Conservation (phyloP, 148 eudicot species). For the Salicornia ramosissima region DNA sequence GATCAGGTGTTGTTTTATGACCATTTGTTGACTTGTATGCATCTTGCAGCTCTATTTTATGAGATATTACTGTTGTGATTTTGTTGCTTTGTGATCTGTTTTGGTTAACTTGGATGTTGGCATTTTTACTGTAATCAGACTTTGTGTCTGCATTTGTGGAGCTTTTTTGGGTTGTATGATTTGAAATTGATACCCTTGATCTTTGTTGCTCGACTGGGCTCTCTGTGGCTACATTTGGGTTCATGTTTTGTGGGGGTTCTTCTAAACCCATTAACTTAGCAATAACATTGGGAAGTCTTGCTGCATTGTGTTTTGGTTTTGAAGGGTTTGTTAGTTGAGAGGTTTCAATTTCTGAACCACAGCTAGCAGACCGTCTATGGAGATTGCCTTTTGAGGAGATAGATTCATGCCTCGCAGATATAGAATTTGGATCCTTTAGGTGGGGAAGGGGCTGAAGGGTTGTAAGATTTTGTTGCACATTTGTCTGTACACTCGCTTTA, state of each 20-base stretch:
- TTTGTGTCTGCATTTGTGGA: constrained; percentile 24
- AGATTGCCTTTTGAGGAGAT: constrained; percentile 18
- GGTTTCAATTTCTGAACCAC: constrained; percentile 32
- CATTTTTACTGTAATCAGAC: constrained; percentile 15
- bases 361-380: constrained; percentile 47
- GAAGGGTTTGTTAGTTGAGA: constrained; percentile 26
- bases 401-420: constrained; percentile 23
- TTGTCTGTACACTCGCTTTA: constrained; percentile 20
- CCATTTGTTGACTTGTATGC: constrained; percentile 2
- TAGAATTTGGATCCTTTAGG: constrained; percentile 7
- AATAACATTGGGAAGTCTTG: constrained; percentile 62
- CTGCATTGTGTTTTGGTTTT: constrained; percentile 33
- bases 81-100: constrained; percentile 31
- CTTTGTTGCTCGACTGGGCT: constrained; percentile 30
- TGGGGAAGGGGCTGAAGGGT: constrained; percentile 30
- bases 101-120: constrained; percentile 9
- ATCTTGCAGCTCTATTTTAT: constrained; percentile 20
- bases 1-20: constrained; percentile 13
- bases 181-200: constrained; percentile 24
- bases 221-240: constrained; percentile 19
- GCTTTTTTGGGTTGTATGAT: constrained; percentile 19
- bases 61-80: constrained; percentile 14
- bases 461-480: constrained; percentile 20
- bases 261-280: constrained; percentile 94
- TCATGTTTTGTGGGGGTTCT: constrained; percentile 39